Conservation (phyloP, 306 rosid species). For the Parietaria judaica region DNA sequence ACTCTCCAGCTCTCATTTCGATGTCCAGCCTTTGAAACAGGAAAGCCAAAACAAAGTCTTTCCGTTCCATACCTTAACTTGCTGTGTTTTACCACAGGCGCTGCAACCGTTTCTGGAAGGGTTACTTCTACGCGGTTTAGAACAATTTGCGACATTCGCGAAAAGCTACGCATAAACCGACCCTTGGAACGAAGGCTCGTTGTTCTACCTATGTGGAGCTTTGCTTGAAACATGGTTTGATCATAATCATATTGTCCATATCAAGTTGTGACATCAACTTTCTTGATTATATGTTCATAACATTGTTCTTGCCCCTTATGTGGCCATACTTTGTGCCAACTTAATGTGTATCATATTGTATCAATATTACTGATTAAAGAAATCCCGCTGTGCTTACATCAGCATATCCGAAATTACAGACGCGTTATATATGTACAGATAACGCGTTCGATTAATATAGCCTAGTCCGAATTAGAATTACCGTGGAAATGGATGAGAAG, state of each 20-base stretch:
- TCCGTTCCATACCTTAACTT: conserved; percentile 1
- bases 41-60: not conserved
- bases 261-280: not conserved
- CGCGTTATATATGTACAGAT: too few species aligned
- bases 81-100: conserved; percentile 37
- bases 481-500: too few species aligned
- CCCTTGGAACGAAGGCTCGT: conserved; percentile 14
- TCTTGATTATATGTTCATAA: too few species aligned
- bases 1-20: conserved; percentile 17
- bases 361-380: too few species aligned
- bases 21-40: not conserved
- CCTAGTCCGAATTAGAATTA: too few species aligned
- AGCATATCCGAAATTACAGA: too few species aligned
- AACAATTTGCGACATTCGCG: conserved; percentile 55
- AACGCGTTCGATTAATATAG: too few species aligned
- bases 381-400: too few species aligned
- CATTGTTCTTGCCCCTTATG: too few species aligned
- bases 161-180: conserved; percentile 34
- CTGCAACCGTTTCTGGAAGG: conserved; percentile 74
- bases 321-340: too few species aligned
- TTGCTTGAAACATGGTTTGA: not conserved
- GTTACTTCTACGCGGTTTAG: conserved; percentile 66
- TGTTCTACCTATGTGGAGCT: conserved; percentile 17
- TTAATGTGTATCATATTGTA: too few species aligned
- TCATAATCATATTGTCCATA: not conserved